A percentile compares a stretch with the other conserved stretches of the same genome.
These are phyloP conservation scores for Fomitiporia mediterranea DNA, from an alignment of 1,284 basidiomycete genomes.

Conservation along the genomic window DNA sequence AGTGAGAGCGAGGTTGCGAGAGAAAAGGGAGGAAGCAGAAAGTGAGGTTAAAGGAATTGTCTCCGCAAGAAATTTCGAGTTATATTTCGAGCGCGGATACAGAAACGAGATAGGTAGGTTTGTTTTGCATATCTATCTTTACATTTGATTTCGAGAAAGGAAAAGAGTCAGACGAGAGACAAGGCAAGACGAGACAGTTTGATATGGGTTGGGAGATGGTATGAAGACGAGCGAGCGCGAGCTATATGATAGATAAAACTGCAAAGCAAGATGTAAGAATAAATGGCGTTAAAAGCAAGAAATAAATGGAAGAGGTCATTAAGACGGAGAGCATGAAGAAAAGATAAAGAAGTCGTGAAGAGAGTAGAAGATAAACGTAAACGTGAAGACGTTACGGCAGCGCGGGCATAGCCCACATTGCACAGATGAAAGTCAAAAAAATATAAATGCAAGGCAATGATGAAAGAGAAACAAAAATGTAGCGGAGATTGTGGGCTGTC, in stretches of 20 bases:
- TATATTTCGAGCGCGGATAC: neutral
- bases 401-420: neutral
- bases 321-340: neutral
- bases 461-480: constrained; percentile 5
- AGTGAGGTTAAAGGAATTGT: no score
- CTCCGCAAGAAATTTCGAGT: no score
- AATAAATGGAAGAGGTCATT: neutral
- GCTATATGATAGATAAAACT: neutral
- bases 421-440: constrained; percentile 15
- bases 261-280: neutral
- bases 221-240: no score
- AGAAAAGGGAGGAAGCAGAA: no score
- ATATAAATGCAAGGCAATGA: constrained; percentile 27
- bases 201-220: no score
- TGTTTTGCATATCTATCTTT: constrained; percentile 24
- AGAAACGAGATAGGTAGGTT: constrained; percentile 1
- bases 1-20: no score
- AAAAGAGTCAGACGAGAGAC: no score
- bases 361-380: neutral
- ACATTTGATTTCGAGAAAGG: constrained; percentile 23
- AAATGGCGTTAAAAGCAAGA: neutral
- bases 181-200: no score
- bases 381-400: neutral
- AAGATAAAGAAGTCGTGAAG: neutral
- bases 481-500: constrained; percentile 23